Percentiles rank a stretch among this genome's conserved stretches.
Conservation (phyloP, 225 moss, liverwort and hornwort species). For the Anthoceros angustus region DNA sequence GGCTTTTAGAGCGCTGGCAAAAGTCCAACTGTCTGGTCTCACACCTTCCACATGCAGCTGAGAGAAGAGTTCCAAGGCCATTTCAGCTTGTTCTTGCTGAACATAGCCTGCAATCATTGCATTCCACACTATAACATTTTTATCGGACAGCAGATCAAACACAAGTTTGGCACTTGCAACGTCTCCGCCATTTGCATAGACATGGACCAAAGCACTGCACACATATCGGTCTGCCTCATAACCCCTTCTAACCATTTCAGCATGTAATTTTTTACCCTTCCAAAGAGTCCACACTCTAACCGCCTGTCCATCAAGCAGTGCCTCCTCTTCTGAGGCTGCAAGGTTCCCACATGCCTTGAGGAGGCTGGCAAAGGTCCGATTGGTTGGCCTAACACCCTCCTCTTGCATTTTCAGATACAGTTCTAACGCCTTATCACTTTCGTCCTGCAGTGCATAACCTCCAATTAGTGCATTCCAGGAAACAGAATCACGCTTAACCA, state of each 20-base stretch:
- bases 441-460: conserved; percentile 1
- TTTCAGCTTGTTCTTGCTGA: no score
- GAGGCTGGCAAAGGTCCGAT: conserved; percentile 1
- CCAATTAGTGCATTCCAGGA: background rate
- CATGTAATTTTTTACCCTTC: background rate
- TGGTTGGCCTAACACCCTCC: background rate
- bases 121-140: no score
- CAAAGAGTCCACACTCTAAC: background rate
- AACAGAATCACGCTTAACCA: background rate
- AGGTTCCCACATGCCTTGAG: conserved; percentile 2
- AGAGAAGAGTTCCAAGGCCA: no score
- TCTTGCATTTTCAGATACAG: background rate
- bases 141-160: no score
- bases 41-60: no score
- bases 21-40: no score
- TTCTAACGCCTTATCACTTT: background rate
- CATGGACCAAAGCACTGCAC: no score
- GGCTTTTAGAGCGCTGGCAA: no score
- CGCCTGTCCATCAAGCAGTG: background rate
- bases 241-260: background rate
- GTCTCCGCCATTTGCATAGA: no score
- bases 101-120: no score
- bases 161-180: no score
- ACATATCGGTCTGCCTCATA: background rate
- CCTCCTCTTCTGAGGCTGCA: background rate